A percentile compares a stretch with the other conserved stretches of the same genome.
phyloP scores from a whole-genome alignment of 768 basidiomycete genomes.

The Hydnum rufescens region DNA sequence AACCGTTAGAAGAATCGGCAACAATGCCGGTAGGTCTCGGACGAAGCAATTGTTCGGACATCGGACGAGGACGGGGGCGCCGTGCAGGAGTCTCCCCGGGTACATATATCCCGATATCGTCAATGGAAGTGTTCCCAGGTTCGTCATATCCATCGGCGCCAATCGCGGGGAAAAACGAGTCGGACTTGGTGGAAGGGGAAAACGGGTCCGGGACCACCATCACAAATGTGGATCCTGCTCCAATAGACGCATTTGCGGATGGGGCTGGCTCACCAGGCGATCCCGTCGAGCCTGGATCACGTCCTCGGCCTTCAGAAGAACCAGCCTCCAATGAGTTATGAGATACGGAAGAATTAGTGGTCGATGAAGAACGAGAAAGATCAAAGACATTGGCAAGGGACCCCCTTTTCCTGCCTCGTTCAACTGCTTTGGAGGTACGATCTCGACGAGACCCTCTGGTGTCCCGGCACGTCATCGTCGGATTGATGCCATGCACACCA shows the following conservation, averaged over 20 bases:
- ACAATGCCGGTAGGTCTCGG: slow-evolving; percentile 31
- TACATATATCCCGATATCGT: background rate
- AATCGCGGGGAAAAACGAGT: background rate
- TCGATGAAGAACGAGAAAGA: background rate
- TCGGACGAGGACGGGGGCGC: slow-evolving; percentile 32
- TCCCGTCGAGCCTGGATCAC: background rate
- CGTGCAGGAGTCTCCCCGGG: slow-evolving; percentile 19
- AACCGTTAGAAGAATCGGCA: slow-evolving; percentile 10
- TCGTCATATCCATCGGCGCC: background rate
- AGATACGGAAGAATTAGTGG: background rate
- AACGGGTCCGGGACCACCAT: background rate
- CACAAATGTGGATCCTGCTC: background rate
- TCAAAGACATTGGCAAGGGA: background rate
- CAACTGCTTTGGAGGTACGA: background rate
- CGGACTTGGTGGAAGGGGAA: background rate
- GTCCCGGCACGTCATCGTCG: background rate
- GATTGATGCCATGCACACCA: background rate
- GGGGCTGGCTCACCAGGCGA: background rate
- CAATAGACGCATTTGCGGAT: too few species aligned
- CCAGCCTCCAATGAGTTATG: background rate
- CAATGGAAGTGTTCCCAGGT: too few species aligned
- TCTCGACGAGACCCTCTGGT: too few species aligned
- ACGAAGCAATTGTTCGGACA: slow-evolving; percentile 41
- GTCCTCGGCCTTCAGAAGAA: background rate
- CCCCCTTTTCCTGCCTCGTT: background rate